Conservation (phyloP, 257 asterid genomes). For the Petunia axillaris region DNA sequence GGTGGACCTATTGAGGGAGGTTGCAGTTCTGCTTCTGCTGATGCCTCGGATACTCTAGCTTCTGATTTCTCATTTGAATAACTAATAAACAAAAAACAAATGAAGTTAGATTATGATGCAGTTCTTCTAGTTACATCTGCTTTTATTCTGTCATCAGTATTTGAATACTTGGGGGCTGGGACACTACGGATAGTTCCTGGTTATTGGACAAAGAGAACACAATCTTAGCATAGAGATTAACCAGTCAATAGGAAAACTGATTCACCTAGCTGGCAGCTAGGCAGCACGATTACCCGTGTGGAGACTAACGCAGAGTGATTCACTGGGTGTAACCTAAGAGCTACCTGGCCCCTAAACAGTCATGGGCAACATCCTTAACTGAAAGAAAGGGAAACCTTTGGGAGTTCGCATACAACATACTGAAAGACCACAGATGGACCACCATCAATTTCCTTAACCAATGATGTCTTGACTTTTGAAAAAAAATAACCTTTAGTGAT, state of each 20-base stretch:
- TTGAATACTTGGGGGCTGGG: background rate
- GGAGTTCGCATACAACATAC: background rate
- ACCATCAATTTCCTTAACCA: conserved; percentile 16
- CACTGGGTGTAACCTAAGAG: conserved; percentile 13
- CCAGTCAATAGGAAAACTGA: background rate
- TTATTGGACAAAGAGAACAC: background rate
- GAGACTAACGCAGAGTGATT: background rate
- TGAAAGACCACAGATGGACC: background rate
- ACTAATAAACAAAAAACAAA: conserved; percentile 35
- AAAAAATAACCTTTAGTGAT: background rate
- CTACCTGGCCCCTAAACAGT: background rate
- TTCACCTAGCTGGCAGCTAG: background rate
- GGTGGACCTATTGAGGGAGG: conserved; percentile 44
- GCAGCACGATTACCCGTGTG: background rate
- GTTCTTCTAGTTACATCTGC: background rate
- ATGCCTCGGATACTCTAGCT: conserved; percentile 63
- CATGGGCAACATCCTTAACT: background rate
- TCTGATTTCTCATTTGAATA: conserved; percentile 89
- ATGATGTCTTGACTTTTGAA: background rate
- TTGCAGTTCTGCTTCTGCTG: conserved; percentile 48
- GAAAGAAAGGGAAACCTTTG: background rate
- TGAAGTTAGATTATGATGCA: conserved; percentile 4
- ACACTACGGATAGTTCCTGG: background rate
- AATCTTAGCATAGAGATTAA: background rate
- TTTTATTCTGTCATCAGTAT: background rate